Conservation (phyloP, 805 yeast species). For the Teunomyces atbi region DNA sequence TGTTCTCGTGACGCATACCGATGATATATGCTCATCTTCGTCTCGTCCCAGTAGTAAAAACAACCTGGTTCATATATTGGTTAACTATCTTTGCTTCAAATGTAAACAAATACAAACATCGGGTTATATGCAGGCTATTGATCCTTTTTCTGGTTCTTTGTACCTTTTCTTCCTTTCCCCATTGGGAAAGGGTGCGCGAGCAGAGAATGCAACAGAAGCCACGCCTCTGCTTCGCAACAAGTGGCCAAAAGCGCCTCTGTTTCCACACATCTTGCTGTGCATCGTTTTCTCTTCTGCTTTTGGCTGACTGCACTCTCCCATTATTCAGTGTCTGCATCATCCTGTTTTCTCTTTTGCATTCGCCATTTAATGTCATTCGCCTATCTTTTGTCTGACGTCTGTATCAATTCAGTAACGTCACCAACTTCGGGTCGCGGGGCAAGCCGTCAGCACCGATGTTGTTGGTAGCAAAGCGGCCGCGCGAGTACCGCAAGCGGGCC, state of each 20-base stretch:
- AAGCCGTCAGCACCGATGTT: conserved; percentile 17
- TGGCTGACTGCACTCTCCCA: too few relatives aligned
- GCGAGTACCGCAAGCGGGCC: conserved; percentile 59
- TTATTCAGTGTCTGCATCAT: too few relatives aligned
- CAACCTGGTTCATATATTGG: neutral
- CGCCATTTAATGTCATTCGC: too few relatives aligned
- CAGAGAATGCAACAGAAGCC: too few relatives aligned
- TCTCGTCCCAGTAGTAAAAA: neutral
- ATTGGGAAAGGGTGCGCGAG: too few relatives aligned
- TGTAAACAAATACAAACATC: conserved; percentile 4
- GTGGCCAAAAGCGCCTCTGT: too few relatives aligned
- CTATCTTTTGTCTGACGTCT: neutral
- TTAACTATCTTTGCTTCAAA: neutral
- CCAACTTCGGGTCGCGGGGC: conserved; percentile 20
- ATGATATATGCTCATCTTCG: conserved; percentile 35
- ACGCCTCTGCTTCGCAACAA: too few relatives aligned
- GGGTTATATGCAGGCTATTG: too few relatives aligned
- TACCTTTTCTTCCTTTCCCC: too few relatives aligned
- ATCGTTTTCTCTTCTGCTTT: too few relatives aligned
- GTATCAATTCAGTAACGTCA: conserved; percentile 12
- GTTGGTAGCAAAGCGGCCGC: conserved; percentile 36
- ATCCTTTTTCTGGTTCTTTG: too few relatives aligned
- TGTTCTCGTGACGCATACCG: conserved; percentile 40
- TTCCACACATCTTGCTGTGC: too few relatives aligned
- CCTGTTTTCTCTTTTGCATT: neutral